Percentiles rank a stretch among this genome's conserved stretches.
Evolutionary conservation across 768 basidiomycete species (phyloP).

Genomic region (Tricholoma sp.): DNA sequence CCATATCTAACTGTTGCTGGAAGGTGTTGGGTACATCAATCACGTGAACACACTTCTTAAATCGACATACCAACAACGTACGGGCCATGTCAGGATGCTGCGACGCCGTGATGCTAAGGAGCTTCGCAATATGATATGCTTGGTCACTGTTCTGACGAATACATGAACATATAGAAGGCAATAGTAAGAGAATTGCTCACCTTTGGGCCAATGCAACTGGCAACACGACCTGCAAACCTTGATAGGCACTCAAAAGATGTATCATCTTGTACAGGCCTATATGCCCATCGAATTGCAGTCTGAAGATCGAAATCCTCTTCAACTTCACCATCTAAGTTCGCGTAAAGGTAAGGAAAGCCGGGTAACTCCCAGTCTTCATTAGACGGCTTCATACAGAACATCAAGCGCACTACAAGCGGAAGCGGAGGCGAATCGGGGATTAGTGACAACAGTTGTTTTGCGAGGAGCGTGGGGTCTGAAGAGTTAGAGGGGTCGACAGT

Average conservation of each 20-base stretch:
- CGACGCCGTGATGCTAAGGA: slow-evolving; percentile 60
- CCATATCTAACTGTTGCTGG: slow-evolving; percentile 56
- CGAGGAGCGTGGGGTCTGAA: slow-evolving; percentile 55
- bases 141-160: slow-evolving; percentile 44
- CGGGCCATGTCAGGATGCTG: slow-evolving; percentile 59
- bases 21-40: neutral
- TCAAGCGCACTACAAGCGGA: slow-evolving; percentile 59
- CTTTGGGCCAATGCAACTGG: slow-evolving; percentile 51
- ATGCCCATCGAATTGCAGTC: slow-evolving; percentile 45
- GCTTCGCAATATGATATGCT: slow-evolving; percentile 54
- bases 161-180: neutral
- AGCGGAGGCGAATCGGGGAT: slow-evolving; percentile 62
- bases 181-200: slow-evolving; percentile 30
- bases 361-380: slow-evolving; percentile 78
- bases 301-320: slow-evolving; percentile 53
- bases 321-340: slow-evolving; percentile 49
- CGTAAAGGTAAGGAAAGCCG: slow-evolving; percentile 66
- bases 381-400: slow-evolving; percentile 75
- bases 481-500: slow-evolving; percentile 57
- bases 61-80: slow-evolving; percentile 32
- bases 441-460: slow-evolving; percentile 53
- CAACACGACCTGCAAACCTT: slow-evolving; percentile 51
- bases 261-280: slow-evolving; percentile 57
- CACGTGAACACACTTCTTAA: neutral
- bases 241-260: slow-evolving; percentile 43